A percentile compares a stretch with the other conserved stretches of the same genome.
phyloP scores from a whole-genome alignment of 2,329 filamentous ascomycete species.

The Colletotrichum sp. region DNA sequence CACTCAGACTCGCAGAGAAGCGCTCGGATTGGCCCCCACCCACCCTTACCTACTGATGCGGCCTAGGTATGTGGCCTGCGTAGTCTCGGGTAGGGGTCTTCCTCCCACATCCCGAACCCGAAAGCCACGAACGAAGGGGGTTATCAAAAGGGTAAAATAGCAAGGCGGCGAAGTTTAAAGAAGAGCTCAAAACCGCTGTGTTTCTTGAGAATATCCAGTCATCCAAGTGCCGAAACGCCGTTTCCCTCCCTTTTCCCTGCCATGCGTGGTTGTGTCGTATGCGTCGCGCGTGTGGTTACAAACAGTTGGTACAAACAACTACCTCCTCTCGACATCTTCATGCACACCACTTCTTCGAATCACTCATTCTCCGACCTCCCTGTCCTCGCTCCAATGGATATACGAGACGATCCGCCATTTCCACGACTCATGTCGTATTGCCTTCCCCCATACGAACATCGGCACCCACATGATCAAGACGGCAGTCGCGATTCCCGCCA shows the following conservation, averaged over 20 bases:
- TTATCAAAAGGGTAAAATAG: not conserved
- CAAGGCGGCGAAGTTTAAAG: not conserved
- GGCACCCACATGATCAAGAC: slow-evolving; percentile 54
- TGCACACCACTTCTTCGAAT: not conserved
- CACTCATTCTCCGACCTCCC: slow-evolving; percentile 58
- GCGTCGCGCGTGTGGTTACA: not conserved
- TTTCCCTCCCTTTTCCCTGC: not conserved
- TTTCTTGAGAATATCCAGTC: not conserved
- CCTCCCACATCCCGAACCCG: slow-evolving; percentile 10
- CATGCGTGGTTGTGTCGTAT: not conserved
- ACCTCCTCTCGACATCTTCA: not conserved
- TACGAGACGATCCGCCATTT: slow-evolving; percentile 51
- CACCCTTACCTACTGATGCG: not conserved
- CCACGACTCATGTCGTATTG: slow-evolving; percentile 51
- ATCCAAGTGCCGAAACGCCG: not conserved
- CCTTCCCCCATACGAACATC: slow-evolving; percentile 57
- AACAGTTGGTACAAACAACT: not conserved
- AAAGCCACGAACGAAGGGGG: not conserved
- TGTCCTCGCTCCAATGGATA: slow-evolving; percentile 56
- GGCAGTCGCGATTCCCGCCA: slow-evolving; percentile 58
- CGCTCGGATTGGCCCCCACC: not conserved
- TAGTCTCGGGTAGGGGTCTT: not conserved
- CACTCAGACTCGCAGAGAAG: not conserved
- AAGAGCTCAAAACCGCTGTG: not conserved
- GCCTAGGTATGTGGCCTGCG: not conserved